Percentiles rank a stretch among this genome's conserved stretches.
Conservation (phyloP, 352 stramenopile genomes). For the Pythium sukuiense region DNA sequence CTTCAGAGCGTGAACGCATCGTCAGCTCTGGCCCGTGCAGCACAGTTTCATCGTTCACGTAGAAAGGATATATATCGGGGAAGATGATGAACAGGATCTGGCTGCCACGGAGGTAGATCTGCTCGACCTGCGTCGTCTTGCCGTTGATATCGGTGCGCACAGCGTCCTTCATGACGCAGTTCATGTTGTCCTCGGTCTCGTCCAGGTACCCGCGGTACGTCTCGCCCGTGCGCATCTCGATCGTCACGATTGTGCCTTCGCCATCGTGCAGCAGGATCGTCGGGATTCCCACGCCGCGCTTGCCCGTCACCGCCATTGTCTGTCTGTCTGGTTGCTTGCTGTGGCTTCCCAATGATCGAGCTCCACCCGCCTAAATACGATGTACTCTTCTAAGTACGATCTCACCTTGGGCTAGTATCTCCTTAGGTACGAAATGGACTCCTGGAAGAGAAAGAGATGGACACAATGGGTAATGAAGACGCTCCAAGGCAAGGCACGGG, state of each 20-base stretch:
- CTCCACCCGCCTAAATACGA: background rate
- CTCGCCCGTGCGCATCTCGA: constrained; percentile 87
- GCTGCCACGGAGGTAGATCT: constrained; percentile 81
- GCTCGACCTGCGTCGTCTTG: constrained; percentile 78
- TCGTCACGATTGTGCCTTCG: constrained; percentile 86
- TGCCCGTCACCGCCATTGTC: constrained; percentile 82
- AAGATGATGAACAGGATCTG: constrained; percentile 90
- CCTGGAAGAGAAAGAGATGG: too few relatives aligned
- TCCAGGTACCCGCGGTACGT: constrained; percentile 83
- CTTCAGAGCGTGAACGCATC: background rate
- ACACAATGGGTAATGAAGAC: too few relatives aligned
- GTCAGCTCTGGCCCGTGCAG: background rate
- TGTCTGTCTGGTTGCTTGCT: background rate
- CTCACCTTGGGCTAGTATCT: background rate
- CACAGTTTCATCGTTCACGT: constrained; percentile 6
- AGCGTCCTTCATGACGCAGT: constrained; percentile 88
- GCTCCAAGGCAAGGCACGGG: too few relatives aligned
- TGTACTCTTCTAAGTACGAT: background rate
- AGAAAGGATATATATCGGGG: constrained; percentile 87
- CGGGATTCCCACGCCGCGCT: constrained; percentile 81
- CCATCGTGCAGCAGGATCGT: constrained; percentile 86
- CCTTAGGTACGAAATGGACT: constrained; percentile 2
- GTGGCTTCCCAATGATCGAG: constrained; percentile 2
- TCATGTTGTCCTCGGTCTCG: constrained; percentile 91
- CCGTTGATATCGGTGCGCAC: constrained; percentile 80